Conservation (phyloP, 169 alveolate species). For the Blepharisma undulans region DNA sequence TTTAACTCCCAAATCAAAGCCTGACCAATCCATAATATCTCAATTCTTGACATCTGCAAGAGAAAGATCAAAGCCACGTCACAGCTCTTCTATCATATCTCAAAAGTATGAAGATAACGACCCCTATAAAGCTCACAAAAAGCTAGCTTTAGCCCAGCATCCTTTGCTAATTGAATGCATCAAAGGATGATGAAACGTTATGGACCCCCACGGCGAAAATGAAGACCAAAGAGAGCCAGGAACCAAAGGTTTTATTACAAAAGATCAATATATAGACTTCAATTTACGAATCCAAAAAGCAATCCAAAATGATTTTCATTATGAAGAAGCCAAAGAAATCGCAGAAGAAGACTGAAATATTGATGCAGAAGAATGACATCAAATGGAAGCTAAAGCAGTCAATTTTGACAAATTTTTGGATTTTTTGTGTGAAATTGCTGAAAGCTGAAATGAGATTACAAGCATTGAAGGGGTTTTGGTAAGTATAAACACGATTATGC, state of each 20-base stretch:
- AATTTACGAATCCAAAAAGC: conserved; percentile 57
- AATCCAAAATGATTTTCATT: conserved; percentile 56
- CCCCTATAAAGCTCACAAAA: conserved; percentile 4
- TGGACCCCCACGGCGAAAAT: neutral
- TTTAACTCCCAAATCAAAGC: neutral
- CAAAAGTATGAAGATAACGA: neutral
- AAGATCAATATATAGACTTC: conserved; percentile 53
- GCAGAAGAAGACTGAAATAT: conserved; percentile 67
- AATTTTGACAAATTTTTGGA: conserved; percentile 63
- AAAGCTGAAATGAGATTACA: conserved; percentile 58
- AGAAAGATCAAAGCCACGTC: neutral
- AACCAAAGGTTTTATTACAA: conserved; percentile 25
- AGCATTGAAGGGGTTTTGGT: conserved; percentile 60
- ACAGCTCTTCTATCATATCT: neutral
- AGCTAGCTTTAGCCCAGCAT: conserved; percentile 2
- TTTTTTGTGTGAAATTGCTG: conserved; percentile 65
- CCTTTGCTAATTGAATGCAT: neutral
- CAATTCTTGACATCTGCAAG: neutral
- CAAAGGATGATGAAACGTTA: conserved; percentile 25
- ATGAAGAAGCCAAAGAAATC: conserved; percentile 42
- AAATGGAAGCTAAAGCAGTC: neutral
- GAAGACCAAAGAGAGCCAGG: neutral
- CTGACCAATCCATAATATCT: neutral
- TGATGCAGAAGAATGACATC: conserved; percentile 55
- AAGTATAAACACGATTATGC: conserved; percentile 57